phyloP scores from a whole-genome alignment of 345 rosid genomes.

The Noccaea caerulescens region DNA sequence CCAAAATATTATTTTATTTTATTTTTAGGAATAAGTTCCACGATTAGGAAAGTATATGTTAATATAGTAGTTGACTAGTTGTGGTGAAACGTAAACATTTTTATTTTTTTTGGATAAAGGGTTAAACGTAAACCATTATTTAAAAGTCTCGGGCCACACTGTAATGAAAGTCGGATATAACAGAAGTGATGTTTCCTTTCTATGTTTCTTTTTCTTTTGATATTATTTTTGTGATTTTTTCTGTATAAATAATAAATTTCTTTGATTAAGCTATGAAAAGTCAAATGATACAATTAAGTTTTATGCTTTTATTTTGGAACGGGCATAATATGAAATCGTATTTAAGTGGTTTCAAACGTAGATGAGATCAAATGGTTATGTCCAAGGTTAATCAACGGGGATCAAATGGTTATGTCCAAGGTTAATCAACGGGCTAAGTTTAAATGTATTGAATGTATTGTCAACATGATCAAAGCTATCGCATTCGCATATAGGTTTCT shows the following conservation, averaged over 20 bases:
- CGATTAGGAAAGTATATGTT: too few species aligned
- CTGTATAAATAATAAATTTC: neutral
- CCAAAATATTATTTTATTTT: too few species aligned
- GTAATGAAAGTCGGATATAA: too few species aligned
- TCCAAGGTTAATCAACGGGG: neutral
- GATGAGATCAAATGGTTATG: neutral
- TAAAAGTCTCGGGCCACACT: too few species aligned
- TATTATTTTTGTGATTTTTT: neutral
- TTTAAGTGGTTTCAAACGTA: neutral
- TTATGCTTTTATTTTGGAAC: neutral
- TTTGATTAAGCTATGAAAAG: neutral
- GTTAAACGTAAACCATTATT: too few species aligned
- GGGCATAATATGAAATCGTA: neutral
- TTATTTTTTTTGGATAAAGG: too few species aligned
- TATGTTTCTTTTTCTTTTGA: neutral
- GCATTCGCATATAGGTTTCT: neutral
- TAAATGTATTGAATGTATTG: too few species aligned
- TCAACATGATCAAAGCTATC: too few species aligned
- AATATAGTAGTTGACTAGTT: too few species aligned
- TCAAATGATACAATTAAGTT: slow-evolving; percentile 2
- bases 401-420: neutral
- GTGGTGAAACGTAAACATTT: too few species aligned
- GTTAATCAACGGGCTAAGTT: neutral
- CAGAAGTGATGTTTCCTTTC: too few species aligned
- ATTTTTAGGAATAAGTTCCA: too few species aligned